Evolutionary conservation across 1,284 basidiomycete genomes (phyloP).

Genomic region (Sanghuangporus baumii): DNA sequence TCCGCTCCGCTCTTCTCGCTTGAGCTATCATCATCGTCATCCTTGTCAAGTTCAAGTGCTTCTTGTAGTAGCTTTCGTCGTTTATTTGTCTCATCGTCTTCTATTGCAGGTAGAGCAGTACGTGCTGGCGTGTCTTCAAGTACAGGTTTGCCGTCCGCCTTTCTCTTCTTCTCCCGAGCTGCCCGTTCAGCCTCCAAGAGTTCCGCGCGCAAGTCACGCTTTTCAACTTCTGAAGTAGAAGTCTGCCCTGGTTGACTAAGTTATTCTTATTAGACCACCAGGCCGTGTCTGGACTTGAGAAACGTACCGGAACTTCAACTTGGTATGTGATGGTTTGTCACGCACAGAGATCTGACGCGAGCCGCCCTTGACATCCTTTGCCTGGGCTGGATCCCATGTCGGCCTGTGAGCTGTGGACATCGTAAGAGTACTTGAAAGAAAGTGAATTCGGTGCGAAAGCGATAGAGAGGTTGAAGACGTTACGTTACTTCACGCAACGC

Average conservation of each 20-base stretch:
- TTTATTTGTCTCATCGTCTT: constrained; percentile 67
- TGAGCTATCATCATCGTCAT: constrained; percentile 65
- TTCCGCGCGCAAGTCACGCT: constrained; percentile 78
- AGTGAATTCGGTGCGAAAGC: neutral
- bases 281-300: constrained; percentile 4
- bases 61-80: constrained; percentile 79
- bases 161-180: constrained; percentile 83
- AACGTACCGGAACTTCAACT: constrained; percentile 85
- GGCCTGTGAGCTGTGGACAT: constrained; percentile 88
- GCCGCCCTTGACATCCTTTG: constrained; percentile 80
- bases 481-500: too few relatives aligned
- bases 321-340: constrained; percentile 90
- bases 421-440: neutral
- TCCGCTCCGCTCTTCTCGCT: constrained; percentile 35
- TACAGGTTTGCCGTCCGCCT: constrained; percentile 65
- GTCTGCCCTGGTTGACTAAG: constrained; percentile 81
- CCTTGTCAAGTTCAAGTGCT: constrained; percentile 79
- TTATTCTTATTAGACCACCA: constrained; percentile 4
- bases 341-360: constrained; percentile 86
- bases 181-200: constrained; percentile 78
- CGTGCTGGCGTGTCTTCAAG: constrained; percentile 31
- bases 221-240: constrained; percentile 65
- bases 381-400: constrained; percentile 86
- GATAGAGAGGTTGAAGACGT: too few relatives aligned
- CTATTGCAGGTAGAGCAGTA: constrained; percentile 26